Conservation (phyloP, 306 rosid genomes). For the Ceratonia siliqua region DNA sequence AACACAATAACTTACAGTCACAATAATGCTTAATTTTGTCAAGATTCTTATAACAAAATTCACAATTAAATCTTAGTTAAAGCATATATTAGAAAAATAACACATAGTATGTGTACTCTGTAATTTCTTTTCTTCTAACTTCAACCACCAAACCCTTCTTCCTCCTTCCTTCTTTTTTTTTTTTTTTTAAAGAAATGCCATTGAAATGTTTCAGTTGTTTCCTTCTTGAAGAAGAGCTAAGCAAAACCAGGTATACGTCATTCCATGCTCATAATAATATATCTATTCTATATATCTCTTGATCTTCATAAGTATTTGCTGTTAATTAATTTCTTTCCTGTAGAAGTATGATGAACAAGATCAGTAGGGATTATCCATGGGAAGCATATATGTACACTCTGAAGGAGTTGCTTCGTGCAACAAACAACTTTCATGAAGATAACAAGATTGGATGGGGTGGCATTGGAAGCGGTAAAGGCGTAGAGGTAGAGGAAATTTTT, state of each 20-base stretch:
- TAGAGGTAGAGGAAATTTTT: too few relatives aligned
- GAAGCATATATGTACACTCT: slow-evolving; percentile 70
- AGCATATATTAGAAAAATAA: too few relatives aligned
- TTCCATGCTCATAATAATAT: too few relatives aligned
- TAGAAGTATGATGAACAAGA: slow-evolving; percentile 42
- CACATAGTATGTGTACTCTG: too few relatives aligned
- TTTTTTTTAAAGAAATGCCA: slow-evolving; percentile 39
- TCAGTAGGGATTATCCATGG: slow-evolving; percentile 74
- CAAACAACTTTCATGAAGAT: slow-evolving; percentile 72
- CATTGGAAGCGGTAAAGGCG: slow-evolving; percentile 68
- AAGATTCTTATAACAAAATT: too few relatives aligned
- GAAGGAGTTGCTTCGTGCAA: slow-evolving; percentile 80
- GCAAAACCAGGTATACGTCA: slow-evolving; percentile 41
- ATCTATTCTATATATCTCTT: background rate
- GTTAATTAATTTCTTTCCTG: too few relatives aligned
- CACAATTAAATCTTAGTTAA: too few relatives aligned
- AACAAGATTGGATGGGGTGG: slow-evolving; percentile 85
- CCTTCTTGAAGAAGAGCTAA: slow-evolving; percentile 37
- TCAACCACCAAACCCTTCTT: too few relatives aligned
- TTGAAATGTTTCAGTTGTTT: slow-evolving; percentile 55
- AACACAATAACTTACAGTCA: too few relatives aligned
- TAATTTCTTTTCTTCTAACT: too few relatives aligned
- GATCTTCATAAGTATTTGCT: background rate
- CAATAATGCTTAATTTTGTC: too few relatives aligned
- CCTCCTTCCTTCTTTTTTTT: too few relatives aligned